Percentiles rank a stretch among this genome's conserved stretches.
phyloP scores from a whole-genome alignment of 169 alveolate genomes.

The Cryptosporidium bovis region DNA sequence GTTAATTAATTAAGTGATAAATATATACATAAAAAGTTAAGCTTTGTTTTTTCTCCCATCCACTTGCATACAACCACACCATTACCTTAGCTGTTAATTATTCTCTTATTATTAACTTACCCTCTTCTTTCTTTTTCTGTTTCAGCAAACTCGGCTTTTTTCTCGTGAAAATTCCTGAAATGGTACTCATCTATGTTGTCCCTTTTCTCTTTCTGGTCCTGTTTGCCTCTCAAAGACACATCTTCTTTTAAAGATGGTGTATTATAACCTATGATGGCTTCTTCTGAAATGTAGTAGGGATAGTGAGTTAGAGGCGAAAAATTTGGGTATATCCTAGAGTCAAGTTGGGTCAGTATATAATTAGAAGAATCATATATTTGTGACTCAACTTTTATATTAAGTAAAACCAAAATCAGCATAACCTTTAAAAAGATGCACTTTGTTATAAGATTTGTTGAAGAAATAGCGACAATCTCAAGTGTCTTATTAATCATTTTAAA shows the following conservation, averaged over 20 bases:
- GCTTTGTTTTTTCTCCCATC: too few relatives aligned
- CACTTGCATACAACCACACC: background rate
- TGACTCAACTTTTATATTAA: background rate
- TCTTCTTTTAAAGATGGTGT: slow-evolving; percentile 44
- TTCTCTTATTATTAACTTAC: slow-evolving; percentile 2
- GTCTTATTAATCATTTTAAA: too few relatives aligned
- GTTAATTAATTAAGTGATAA: background rate
- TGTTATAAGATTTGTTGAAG: background rate
- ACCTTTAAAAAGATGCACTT: background rate
- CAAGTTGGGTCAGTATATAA: slow-evolving; percentile 19
- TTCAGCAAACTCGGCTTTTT: slow-evolving; percentile 31
- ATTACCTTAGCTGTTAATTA: background rate
- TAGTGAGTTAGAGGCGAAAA: slow-evolving; percentile 42
- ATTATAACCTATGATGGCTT: slow-evolving; percentile 36
- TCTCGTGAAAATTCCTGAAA: slow-evolving; percentile 18
- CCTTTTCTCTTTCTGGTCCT: background rate
- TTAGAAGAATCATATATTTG: slow-evolving; percentile 48
- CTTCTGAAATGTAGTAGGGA: slow-evolving; percentile 52
- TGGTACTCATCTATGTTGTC: background rate
- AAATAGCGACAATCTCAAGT: background rate
- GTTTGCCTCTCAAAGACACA: background rate
- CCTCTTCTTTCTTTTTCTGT: slow-evolving; percentile 49
- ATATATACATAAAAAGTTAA: background rate
- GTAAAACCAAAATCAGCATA: background rate
- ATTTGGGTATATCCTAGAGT: slow-evolving; percentile 9